Percentiles rank a stretch among this genome's conserved stretches.
phyloP scores from a whole-genome alignment of 2,329 filamentous ascomycete genomes.

The Pseudocercospora eumusae region DNA sequence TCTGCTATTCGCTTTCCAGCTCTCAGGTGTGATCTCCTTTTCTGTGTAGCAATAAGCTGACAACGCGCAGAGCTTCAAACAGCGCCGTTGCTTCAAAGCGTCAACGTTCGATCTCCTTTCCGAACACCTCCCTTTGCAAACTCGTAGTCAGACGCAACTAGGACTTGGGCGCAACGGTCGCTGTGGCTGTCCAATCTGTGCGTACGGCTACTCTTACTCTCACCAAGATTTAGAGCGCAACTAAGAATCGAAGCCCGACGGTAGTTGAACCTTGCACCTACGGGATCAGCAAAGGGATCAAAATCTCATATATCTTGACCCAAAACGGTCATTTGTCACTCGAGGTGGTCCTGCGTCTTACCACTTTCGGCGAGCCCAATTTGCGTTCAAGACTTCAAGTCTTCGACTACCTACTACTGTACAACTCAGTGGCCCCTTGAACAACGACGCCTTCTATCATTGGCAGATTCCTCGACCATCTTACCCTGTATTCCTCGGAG shows the following conservation, averaged over 20 bases:
- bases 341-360: not conserved
- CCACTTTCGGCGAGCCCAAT: not conserved
- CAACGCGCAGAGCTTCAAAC: constrained; percentile 5
- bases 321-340: not conserved
- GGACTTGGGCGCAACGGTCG: too few species aligned
- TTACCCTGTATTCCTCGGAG: not conserved
- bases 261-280: too few species aligned
- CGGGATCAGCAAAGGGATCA: not conserved
- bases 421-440: constrained; percentile 1
- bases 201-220: too few species aligned
- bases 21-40: not conserved
- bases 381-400: constrained; percentile 1
- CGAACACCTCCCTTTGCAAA: not conserved
- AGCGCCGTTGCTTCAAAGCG: not conserved
- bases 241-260: too few species aligned
- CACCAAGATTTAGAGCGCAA: too few species aligned
- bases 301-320: constrained; percentile 1
- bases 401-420: too few species aligned
- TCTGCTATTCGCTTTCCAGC: not conserved
- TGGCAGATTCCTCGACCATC: not conserved
- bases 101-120: not conserved
- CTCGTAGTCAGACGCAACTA: too few species aligned
- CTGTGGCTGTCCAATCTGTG: too few species aligned
- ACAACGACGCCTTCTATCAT: not conserved
- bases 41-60: constrained; percentile 1